Conservation (phyloP, 495 filamentous ascomycete species). For the Xylaria grammica region DNA sequence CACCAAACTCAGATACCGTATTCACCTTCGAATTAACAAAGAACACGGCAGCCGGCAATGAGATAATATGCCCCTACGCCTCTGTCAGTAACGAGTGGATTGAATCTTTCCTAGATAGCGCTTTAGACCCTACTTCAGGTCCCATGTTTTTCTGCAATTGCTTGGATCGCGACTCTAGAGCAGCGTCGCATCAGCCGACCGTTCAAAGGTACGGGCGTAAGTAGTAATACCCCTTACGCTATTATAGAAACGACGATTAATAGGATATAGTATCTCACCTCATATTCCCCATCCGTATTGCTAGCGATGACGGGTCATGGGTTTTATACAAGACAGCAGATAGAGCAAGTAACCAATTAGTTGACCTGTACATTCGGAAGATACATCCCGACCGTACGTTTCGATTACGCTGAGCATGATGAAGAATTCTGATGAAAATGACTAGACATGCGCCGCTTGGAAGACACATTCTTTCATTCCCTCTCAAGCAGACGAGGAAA, state of each 20-base stretch:
- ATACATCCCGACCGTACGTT: conserved; percentile 4
- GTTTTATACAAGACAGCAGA: conserved; percentile 6
- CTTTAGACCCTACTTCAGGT: not conserved
- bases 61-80: not conserved
- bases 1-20: not conserved
- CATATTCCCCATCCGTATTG: conserved; percentile 8
- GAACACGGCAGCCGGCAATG: not conserved
- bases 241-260: not conserved
- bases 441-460: not conserved
- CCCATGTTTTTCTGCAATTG: conserved; percentile 11
- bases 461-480: conserved; percentile 11
- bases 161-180: not conserved
- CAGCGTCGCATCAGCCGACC: not conserved
- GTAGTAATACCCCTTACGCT: not conserved
- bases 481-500: conserved; percentile 10
- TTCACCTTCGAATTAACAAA: conserved; percentile 1
- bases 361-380: conserved; percentile 8
- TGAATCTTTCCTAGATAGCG: not conserved
- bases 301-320: conserved; percentile 1
- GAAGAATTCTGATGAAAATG: not conserved
- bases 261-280: conserved; percentile 14
- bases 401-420: not conserved
- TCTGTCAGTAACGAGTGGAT: not conserved
- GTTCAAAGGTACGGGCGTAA: conserved; percentile 7
- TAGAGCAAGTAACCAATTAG: conserved; percentile 9